A percentile compares a stretch with the other conserved stretches of the same genome.
Conservation (phyloP, 768 basidiomycete genomes). For the Rhizopogon sp. region DNA sequence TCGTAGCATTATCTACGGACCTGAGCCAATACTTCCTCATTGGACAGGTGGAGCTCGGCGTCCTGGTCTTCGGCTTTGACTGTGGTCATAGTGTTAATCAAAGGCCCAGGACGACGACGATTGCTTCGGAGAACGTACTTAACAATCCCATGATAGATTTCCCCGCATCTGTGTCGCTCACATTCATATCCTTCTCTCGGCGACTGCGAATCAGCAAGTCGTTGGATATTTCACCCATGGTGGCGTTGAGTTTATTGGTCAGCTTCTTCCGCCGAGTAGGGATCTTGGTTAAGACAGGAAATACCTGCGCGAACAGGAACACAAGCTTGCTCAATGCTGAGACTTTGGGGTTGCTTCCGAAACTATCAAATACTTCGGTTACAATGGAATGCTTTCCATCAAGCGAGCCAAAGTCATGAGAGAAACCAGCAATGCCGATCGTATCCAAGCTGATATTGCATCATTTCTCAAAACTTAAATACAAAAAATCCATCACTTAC, state of each 20-base stretch:
- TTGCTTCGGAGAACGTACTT: not conserved
- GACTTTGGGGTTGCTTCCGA: slow-evolving; percentile 15
- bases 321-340: slow-evolving; percentile 26
- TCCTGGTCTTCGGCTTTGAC: slow-evolving; percentile 30
- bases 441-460: slow-evolving; percentile 37
- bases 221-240: slow-evolving; percentile 35
- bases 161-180: slow-evolving; percentile 15
- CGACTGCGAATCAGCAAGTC: slow-evolving; percentile 32
- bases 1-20: not conserved
- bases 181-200: slow-evolving; percentile 20
- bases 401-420: slow-evolving; percentile 47
- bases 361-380: slow-evolving; percentile 33
- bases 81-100: slow-evolving; percentile 7
- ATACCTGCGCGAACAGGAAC: slow-evolving; percentile 31
- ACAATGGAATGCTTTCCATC: slow-evolving; percentile 40
- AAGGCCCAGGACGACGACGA: slow-evolving; percentile 3
- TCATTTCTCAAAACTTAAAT: not conserved
- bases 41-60: slow-evolving; percentile 12
- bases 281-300: slow-evolving; percentile 32
- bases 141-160: slow-evolving; percentile 11
- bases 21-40: not conserved
- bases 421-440: slow-evolving; percentile 55
- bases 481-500: slow-evolving; percentile 3
- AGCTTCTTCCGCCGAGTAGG: slow-evolving; percentile 30
- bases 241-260: slow-evolving; percentile 24